phyloP scores from a whole-genome alignment of 805 yeast species.

The Lachancea nothofagi region DNA sequence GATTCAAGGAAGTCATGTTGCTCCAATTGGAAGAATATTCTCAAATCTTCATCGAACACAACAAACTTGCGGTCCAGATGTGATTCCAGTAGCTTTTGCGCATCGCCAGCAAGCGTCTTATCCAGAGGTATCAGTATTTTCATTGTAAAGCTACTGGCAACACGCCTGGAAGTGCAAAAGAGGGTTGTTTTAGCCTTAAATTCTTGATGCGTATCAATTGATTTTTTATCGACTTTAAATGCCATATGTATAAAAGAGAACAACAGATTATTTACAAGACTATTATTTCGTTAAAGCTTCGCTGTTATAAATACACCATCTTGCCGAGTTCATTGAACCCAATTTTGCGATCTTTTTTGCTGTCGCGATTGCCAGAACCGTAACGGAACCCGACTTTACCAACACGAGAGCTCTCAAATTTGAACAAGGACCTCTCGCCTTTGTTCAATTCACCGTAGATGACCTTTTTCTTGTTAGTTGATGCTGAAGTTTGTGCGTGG shows the following conservation, averaged over 20 bases:
- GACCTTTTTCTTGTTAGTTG: constrained; percentile 32
- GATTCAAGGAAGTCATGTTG: constrained; percentile 5
- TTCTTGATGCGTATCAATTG: too few relatives aligned
- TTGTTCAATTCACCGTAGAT: constrained; percentile 53
- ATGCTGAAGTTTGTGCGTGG: constrained; percentile 21
- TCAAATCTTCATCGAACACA: constrained; percentile 29
- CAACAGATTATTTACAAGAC: constrained; percentile 1
- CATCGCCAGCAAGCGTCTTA: constrained; percentile 5
- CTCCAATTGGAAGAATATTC: constrained; percentile 12
- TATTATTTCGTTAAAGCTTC: not conserved
- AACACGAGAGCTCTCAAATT: constrained; percentile 69
- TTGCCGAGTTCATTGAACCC: constrained; percentile 66
- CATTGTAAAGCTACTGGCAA: too few relatives aligned
- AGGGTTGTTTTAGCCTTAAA: too few relatives aligned
- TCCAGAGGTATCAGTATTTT: constrained; percentile 6
- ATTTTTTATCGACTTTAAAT: too few relatives aligned
- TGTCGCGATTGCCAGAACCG: constrained; percentile 86
- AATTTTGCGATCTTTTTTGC: constrained; percentile 72
- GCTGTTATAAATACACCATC: constrained; percentile 33
- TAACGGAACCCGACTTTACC: constrained; percentile 89
- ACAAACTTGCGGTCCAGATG: constrained; percentile 22
- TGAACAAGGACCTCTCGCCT: constrained; percentile 68
- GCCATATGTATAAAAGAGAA: not conserved
- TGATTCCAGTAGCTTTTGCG: constrained; percentile 12
- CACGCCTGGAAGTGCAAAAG: too few relatives aligned